Conservation (phyloP, 2,329 filamentous ascomycete species). For the Cordyceps farinosa region DNA sequence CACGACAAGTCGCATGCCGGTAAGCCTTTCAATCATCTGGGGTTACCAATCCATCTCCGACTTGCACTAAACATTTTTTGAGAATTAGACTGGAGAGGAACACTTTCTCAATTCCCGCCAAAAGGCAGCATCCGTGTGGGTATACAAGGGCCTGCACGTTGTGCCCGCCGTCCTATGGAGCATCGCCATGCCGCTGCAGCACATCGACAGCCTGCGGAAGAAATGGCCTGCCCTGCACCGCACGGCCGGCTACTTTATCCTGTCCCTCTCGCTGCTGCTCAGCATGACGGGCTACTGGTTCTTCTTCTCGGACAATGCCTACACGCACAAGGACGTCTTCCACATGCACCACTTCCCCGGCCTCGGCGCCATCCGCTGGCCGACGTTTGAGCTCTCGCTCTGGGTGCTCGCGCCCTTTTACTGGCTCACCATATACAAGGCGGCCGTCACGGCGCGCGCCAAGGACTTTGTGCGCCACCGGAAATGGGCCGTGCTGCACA, state of each 20-base stretch:
- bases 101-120: neutral
- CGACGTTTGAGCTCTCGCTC: slow-evolving; percentile 4
- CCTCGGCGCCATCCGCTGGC: neutral
- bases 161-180: slow-evolving; percentile 8
- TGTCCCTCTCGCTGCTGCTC: slow-evolving; percentile 9
- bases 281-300: slow-evolving; percentile 8
- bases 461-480: slow-evolving; percentile 1
- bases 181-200: slow-evolving; percentile 15
- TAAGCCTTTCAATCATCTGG: neutral
- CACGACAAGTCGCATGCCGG: neutral
- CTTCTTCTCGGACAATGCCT: neutral
- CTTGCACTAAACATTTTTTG: too few species aligned
- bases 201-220: slow-evolving; percentile 1
- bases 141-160: neutral
- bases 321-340: neutral
- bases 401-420: neutral
- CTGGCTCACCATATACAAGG: slow-evolving; percentile 6
- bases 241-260: neutral
- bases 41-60: neutral
- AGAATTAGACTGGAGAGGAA: neutral
- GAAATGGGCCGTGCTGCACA: slow-evolving; percentile 14
- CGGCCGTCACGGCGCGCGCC: slow-evolving; percentile 1
- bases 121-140: neutral
- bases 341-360: neutral
- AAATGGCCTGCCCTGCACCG: slow-evolving; percentile 3